Evolutionary conservation across 1,284 basidiomycete species (phyloP).

Genomic region (Mycena citricolor): DNA sequence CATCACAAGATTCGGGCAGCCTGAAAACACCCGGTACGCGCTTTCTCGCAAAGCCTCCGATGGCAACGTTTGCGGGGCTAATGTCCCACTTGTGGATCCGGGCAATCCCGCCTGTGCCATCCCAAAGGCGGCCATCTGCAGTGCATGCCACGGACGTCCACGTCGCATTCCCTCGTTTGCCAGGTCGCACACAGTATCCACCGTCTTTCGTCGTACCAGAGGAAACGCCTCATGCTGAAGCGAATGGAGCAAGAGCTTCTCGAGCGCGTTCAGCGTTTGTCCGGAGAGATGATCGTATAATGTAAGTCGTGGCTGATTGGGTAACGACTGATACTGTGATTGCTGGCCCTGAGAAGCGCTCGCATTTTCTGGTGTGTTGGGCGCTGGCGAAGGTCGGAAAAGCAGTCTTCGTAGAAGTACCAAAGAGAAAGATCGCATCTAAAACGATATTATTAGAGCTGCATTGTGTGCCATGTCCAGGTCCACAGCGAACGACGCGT

Average conservation of each 20-base stretch:
- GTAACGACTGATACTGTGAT: conserved; percentile 25
- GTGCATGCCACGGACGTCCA: conserved; percentile 74
- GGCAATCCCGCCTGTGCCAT: conserved; percentile 54
- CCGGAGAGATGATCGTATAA: conserved; percentile 74
- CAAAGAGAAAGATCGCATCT: conserved; percentile 83
- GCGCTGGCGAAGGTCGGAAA: conserved; percentile 49
- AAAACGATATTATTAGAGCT: conserved; percentile 11
- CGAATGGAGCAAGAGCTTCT: conserved; percentile 67
- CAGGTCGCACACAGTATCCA: conserved; percentile 72
- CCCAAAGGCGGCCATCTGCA: conserved; percentile 66
- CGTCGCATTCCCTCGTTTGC: conserved; percentile 70
- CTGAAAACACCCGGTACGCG: conserved; percentile 66
- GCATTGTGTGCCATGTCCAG: neutral
- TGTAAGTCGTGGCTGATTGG: conserved; percentile 39
- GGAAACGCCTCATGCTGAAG: conserved; percentile 57
- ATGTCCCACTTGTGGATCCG: conserved; percentile 28
- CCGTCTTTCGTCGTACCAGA: conserved; percentile 63
- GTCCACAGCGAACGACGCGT: neutral
- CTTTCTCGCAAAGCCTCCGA: conserved; percentile 42
- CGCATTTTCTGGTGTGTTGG: conserved; percentile 23
- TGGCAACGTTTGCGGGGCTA: conserved; percentile 33
- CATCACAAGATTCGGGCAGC: conserved; percentile 68
- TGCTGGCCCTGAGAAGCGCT: conserved; percentile 23
- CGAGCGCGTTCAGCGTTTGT: conserved; percentile 62
- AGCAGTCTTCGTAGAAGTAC: conserved; percentile 74